Percentiles rank a stretch among this genome's conserved stretches.
These are phyloP conservation scores for Endotrypanum monterogeii DNA, from an alignment of 208 protist genomes.

Conservation along the genomic window DNA sequence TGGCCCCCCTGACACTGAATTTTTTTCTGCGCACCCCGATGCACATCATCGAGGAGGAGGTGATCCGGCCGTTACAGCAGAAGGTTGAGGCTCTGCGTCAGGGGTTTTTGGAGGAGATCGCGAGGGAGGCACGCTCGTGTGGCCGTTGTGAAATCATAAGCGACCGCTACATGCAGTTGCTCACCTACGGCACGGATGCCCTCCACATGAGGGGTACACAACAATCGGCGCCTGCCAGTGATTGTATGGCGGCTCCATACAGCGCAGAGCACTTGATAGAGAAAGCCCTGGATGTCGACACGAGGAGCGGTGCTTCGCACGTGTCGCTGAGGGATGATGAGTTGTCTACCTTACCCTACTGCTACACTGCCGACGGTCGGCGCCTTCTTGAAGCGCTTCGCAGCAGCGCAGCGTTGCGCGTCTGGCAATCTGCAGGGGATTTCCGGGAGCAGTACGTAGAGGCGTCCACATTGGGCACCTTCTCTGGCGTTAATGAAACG, in stretches of 20 bases:
- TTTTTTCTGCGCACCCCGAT: constrained; percentile 39
- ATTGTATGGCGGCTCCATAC: background rate
- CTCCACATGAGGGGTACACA: constrained; percentile 17
- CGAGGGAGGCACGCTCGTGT: constrained; percentile 20
- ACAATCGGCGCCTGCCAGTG: background rate
- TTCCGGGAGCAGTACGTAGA: constrained; percentile 8
- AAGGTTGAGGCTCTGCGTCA: constrained; percentile 16
- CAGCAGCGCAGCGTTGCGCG: constrained; percentile 17
- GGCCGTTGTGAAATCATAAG: constrained; percentile 15
- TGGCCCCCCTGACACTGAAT: constrained; percentile 38
- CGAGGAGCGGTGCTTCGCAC: too few relatives aligned
- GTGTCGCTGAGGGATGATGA: background rate
- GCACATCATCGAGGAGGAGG: constrained; percentile 30
- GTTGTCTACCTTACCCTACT: constrained; percentile 8
- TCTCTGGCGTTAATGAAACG: background rate
- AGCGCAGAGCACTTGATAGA: background rate
- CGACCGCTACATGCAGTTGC: constrained; percentile 27
- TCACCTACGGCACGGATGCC: constrained; percentile 5
- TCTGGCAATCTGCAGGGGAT: constrained; percentile 20
- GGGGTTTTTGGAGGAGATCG: constrained; percentile 24
- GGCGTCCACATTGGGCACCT: background rate
- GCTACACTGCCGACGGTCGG: constrained; percentile 10
- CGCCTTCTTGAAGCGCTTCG: constrained; percentile 6
- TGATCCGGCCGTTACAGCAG: constrained; percentile 34
- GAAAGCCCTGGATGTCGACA: too few relatives aligned